These are phyloP conservation scores for Wickerhamiella occidentalis DNA, from an alignment of 805 yeast species.

Conservation along the genomic window DNA sequence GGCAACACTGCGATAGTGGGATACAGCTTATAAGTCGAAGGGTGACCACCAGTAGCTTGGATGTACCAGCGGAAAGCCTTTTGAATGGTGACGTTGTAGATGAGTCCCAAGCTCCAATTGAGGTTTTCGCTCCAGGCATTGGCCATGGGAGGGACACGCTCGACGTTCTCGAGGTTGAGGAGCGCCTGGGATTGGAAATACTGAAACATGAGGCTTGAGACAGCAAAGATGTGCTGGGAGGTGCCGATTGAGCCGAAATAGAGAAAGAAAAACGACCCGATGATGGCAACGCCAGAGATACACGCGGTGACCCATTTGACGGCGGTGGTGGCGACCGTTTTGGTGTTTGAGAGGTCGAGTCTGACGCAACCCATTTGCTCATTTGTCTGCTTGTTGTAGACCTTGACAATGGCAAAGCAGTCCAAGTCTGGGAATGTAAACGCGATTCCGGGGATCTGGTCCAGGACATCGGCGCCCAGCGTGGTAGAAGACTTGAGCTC, in stretches of 20 bases:
- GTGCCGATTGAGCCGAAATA: constrained; percentile 80
- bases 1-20: constrained; percentile 58
- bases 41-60: constrained; percentile 85
- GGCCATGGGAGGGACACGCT: constrained; percentile 82
- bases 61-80: constrained; percentile 83
- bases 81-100: constrained; percentile 71
- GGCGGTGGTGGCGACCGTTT: constrained; percentile 65
- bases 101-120: constrained; percentile 92
- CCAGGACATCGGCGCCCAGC: constrained; percentile 35
- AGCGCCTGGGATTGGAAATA: constrained; percentile 85
- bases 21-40: constrained; percentile 48
- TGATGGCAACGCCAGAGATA: constrained; percentile 74
- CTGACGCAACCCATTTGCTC: constrained; percentile 59
- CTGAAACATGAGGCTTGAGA: constrained; percentile 67
- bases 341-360: constrained; percentile 62
- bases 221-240: constrained; percentile 80
- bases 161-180: constrained; percentile 74
- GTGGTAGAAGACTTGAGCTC: constrained; percentile 63
- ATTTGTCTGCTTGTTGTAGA: constrained; percentile 31
- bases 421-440: constrained; percentile 79
- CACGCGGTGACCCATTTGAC: constrained; percentile 92
- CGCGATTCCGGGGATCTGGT: constrained; percentile 70
- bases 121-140: constrained; percentile 84
- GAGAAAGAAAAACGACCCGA: constrained; percentile 70
- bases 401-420: constrained; percentile 52